Evolutionary conservation across 805 yeast genomes (phyloP).

Genomic region (Yarrowia deformans): DNA sequence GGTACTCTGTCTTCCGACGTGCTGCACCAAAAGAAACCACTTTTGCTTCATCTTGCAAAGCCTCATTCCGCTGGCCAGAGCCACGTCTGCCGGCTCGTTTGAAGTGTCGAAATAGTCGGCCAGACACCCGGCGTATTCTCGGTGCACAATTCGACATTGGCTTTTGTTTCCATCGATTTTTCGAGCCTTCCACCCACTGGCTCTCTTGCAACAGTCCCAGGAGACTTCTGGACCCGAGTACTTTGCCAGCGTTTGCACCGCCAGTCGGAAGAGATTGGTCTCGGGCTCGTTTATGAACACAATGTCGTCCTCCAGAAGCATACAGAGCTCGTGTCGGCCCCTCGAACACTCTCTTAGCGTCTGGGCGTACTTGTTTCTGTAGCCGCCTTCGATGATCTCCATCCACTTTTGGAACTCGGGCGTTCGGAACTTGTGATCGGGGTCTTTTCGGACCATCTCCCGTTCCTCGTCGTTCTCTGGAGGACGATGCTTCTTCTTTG

Average conservation of each 20-base stretch:
- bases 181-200: background rate
- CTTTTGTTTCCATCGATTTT: slow-evolving; percentile 11
- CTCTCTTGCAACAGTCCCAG: slow-evolving; percentile 16
- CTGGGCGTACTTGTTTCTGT: slow-evolving; percentile 17
- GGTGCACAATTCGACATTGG: slow-evolving; percentile 21
- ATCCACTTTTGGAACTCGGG: slow-evolving; percentile 18
- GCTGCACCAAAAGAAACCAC: slow-evolving; percentile 43
- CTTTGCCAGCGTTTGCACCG: background rate
- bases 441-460: background rate
- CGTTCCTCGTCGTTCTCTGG: slow-evolving; percentile 5
- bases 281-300: slow-evolving; percentile 37
- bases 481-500: background rate
- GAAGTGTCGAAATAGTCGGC: slow-evolving; percentile 10
- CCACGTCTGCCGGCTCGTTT: background rate
- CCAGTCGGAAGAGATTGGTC: background rate
- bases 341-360: slow-evolving; percentile 31
- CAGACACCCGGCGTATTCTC: slow-evolving; percentile 17
- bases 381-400: background rate
- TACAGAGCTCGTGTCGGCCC: slow-evolving; percentile 42
- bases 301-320: slow-evolving; percentile 43
- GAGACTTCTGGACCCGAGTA: slow-evolving; percentile 11
- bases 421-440: slow-evolving; percentile 11
- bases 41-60: slow-evolving; percentile 10
- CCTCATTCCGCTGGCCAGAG: slow-evolving; percentile 8
- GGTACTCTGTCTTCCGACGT: slow-evolving; percentile 38